phyloP scores from a whole-genome alignment of 495 filamentous ascomycete species.

The Trichoderma erinaceum region DNA sequence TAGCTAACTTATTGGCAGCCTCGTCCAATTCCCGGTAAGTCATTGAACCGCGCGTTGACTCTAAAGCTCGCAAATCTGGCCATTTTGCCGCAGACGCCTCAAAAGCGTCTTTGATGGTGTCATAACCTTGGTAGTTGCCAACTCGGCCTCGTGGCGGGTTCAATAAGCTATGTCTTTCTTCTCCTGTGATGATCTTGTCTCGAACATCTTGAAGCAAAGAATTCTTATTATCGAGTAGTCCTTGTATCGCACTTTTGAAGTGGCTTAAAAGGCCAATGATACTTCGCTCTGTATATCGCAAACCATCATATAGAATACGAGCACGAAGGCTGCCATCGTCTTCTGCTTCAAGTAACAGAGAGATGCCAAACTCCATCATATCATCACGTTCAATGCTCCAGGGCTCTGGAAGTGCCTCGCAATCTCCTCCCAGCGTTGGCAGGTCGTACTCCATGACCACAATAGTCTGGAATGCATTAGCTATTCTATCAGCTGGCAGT shows the following conservation, averaged over 20 bases:
- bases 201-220: background rate
- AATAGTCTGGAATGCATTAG: background rate
- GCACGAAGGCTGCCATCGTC: background rate
- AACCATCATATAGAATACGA: background rate
- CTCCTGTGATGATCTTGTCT: background rate
- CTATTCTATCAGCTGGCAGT: background rate
- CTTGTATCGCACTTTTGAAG: background rate
- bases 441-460: background rate
- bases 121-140: background rate
- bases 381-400: background rate
- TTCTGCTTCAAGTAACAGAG: background rate
- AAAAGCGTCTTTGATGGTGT: slow-evolving; percentile 16
- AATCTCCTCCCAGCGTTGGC: background rate
- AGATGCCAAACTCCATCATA: background rate
- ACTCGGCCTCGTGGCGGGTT: background rate
- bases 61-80: slow-evolving; percentile 18
- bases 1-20: slow-evolving; percentile 15
- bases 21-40: slow-evolving; percentile 25
- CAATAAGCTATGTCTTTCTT: background rate
- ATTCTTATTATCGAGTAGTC: background rate
- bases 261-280: background rate
- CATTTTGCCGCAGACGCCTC: slow-evolving; percentile 17
- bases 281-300: background rate
- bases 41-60: slow-evolving; percentile 17
- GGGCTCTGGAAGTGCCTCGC: background rate